phyloP scores from a whole-genome alignment of 148 eudicot species.

The Camellia sinensis region DNA sequence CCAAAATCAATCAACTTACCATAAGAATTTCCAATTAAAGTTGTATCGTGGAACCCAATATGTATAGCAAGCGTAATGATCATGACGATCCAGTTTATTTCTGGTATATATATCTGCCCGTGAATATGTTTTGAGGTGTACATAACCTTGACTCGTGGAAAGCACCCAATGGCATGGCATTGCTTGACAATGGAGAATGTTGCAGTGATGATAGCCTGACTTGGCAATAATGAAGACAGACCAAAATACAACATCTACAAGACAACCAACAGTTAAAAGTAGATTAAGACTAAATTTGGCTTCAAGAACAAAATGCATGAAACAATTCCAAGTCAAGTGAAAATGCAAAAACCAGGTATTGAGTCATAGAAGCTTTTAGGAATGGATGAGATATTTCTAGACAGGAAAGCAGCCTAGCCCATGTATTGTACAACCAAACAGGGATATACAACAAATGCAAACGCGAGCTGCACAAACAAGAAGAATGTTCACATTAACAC shows the following conservation, averaged over 20 bases:
- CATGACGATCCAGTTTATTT: conserved; percentile 95
- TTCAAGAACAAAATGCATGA: not conserved
- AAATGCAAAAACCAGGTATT: conserved; percentile 62
- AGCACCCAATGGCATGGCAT: conserved; percentile 90
- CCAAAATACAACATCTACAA: conserved; percentile 67
- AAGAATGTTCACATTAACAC: conserved; percentile 9
- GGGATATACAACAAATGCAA: conserved; percentile 66
- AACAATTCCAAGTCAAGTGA: not conserved
- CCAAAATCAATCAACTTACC: conserved; percentile 43
- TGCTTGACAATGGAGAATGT: conserved; percentile 90
- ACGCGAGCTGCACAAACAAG: conserved; percentile 61
- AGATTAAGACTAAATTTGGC: conserved; percentile 5
- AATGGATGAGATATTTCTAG: conserved; percentile 50
- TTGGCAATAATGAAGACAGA: conserved; percentile 86
- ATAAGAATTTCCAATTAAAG: conserved; percentile 84
- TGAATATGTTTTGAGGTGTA: conserved; percentile 81
- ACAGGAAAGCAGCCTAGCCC: conserved; percentile 93
- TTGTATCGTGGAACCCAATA: conserved; percentile 79
- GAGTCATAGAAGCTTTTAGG: conserved; percentile 71
- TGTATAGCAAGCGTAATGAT: conserved; percentile 74
- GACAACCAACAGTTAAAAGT: conserved; percentile 18
- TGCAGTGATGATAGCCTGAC: conserved; percentile 88
- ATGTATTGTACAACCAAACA: conserved; percentile 88
- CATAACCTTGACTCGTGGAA: conserved; percentile 87
- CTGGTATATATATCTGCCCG: conserved; percentile 91